A percentile compares a stretch with the other conserved stretches of the same genome.
Evolutionary conservation across 2,329 filamentous ascomycete species (phyloP).

Genomic region (Arthrobotrys iridis): DNA sequence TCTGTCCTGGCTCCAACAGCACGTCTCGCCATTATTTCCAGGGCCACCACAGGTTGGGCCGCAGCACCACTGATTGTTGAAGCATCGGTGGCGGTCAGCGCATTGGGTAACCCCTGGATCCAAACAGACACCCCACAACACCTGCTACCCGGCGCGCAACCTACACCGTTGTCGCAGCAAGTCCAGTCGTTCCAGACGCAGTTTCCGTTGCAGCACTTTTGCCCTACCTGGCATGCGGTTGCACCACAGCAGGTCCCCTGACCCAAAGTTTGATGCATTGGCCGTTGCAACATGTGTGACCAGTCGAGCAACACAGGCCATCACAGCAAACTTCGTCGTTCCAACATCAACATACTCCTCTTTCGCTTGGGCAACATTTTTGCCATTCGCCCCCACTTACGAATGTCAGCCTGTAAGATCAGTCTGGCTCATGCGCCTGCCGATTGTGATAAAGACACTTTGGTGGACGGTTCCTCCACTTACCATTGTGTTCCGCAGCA

Average conservation of each 20-base stretch:
- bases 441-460: too few species aligned
- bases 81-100: background rate
- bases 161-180: conserved; percentile 5
- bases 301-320: background rate
- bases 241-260: background rate
- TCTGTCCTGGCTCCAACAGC: conserved; percentile 1
- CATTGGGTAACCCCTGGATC: background rate
- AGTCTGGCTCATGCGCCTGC: too few species aligned
- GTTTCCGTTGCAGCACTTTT: background rate
- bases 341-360: background rate
- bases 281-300: background rate
- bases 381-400: background rate
- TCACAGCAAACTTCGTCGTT: conserved; percentile 1
- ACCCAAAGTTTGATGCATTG: background rate
- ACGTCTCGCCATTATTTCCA: background rate
- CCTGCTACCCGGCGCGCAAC: background rate
- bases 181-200: background rate
- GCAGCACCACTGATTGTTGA: background rate
- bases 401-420: too few species aligned
- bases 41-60: background rate
- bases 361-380: background rate
- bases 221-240: background rate
- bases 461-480: too few species aligned
- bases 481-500: background rate
- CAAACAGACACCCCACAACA: background rate